These are phyloP conservation scores for Plasmodium yoelii DNA, from an alignment of 169 alveolate species.

Conservation along the genomic window DNA sequence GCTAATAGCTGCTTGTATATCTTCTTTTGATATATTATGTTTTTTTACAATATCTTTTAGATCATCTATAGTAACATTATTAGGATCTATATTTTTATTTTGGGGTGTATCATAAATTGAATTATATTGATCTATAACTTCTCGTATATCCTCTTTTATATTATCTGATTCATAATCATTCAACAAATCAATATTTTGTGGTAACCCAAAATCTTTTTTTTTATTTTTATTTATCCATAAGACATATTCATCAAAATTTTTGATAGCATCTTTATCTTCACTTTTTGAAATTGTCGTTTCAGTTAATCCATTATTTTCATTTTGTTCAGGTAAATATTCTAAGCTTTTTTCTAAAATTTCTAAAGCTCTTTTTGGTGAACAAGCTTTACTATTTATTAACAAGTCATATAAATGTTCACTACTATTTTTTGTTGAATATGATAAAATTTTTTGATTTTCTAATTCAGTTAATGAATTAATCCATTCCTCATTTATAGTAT, in stretches of 20 bases:
- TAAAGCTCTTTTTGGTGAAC: slow-evolving; percentile 69
- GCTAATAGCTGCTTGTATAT: slow-evolving; percentile 58
- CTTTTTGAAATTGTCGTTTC: slow-evolving; percentile 58
- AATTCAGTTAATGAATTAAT: slow-evolving; percentile 57
- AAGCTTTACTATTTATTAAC: slow-evolving; percentile 72
- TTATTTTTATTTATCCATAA: slow-evolving; percentile 62
- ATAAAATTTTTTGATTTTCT: slow-evolving; percentile 70
- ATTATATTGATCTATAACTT: slow-evolving; percentile 51
- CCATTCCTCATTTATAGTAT: slow-evolving; percentile 64
- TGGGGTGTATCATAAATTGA: slow-evolving; percentile 16
- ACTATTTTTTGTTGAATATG: slow-evolving; percentile 50
- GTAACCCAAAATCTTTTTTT: slow-evolving; percentile 31
- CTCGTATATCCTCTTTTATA: slow-evolving; percentile 32
- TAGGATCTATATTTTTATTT: slow-evolving; percentile 50
- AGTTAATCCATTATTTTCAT: slow-evolving; percentile 16
- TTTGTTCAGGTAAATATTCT: slow-evolving; percentile 4
- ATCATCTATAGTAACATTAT: slow-evolving; percentile 54
- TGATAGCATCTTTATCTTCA: slow-evolving; percentile 55
- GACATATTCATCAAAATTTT: slow-evolving; percentile 65
- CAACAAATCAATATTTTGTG: slow-evolving; percentile 16
- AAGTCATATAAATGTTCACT: slow-evolving; percentile 69
- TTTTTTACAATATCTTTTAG: slow-evolving; percentile 68
- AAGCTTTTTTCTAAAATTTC: slow-evolving; percentile 39
- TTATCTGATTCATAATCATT: slow-evolving; percentile 10
- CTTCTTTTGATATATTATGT: slow-evolving; percentile 70